Evolutionary conservation across 2,329 filamentous ascomycete species (phyloP).

Genomic region (Curvularia sp.): DNA sequence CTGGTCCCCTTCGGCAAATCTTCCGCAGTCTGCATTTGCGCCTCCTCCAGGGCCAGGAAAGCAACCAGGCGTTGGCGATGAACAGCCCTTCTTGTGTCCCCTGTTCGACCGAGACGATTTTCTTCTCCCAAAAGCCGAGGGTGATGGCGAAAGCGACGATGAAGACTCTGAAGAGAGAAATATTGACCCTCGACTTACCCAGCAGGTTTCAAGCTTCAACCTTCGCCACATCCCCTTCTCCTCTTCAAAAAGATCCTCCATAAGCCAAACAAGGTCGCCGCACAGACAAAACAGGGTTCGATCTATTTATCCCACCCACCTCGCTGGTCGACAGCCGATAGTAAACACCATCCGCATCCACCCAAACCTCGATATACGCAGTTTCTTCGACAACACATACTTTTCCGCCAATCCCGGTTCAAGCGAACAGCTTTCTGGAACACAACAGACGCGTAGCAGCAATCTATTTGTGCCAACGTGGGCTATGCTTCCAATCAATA

Average conservation of each 20-base stretch:
- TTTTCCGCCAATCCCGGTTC: constrained; percentile 23
- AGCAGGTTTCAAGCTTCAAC: constrained; percentile 12
- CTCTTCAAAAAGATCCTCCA: constrained; percentile 19
- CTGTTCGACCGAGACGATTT: constrained; percentile 34
- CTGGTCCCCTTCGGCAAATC: constrained; percentile 12
- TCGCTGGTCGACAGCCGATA: constrained; percentile 28
- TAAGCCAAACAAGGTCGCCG: constrained; percentile 16
- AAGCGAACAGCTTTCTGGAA: constrained; percentile 19
- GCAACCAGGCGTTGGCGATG: constrained; percentile 9
- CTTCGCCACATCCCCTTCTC: not conserved
- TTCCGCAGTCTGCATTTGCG: constrained; percentile 11
- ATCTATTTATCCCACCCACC: constrained; percentile 30
- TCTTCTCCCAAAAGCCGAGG: constrained; percentile 22
- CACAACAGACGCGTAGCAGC: constrained; percentile 19
- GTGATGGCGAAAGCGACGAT: constrained; percentile 21
- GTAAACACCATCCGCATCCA: constrained; percentile 33
- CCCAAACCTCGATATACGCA: constrained; percentile 29
- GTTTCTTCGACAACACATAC: constrained; percentile 27
- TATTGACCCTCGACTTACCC: constrained; percentile 24
- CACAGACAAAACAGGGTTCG: constrained; percentile 14
- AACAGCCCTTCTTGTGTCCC: constrained; percentile 21
- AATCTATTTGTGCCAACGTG: constrained; percentile 34
- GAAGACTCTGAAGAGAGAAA: constrained; percentile 12
- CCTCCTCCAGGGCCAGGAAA: constrained; percentile 17
- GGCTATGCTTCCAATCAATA: constrained; percentile 36